Evolutionary conservation across 768 basidiomycete genomes (phyloP).

Genomic region (Suillus lakei): DNA sequence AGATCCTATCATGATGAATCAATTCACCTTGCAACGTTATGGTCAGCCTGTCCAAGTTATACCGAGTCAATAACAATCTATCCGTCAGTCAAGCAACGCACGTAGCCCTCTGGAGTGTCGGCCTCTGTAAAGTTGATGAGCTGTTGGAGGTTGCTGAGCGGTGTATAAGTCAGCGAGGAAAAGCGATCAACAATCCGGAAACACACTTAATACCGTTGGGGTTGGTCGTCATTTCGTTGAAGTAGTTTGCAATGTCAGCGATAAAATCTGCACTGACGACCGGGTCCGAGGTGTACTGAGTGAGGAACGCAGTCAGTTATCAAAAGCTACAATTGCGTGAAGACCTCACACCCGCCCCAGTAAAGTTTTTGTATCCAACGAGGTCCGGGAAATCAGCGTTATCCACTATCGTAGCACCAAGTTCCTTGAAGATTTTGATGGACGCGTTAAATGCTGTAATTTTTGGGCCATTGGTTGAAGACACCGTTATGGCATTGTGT

Average conservation of each 20-base stretch:
- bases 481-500: constrained; percentile 1
- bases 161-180: background rate
- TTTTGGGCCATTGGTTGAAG: constrained; percentile 1
- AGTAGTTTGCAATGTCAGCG: background rate
- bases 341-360: background rate
- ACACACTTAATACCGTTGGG: background rate
- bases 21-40: background rate
- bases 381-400: constrained; percentile 5
- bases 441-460: constrained; percentile 1
- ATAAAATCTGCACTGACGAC: constrained; percentile 5
- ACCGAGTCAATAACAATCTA: background rate
- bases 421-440: background rate
- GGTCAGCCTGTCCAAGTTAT: background rate
- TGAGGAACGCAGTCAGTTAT: background rate
- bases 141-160: background rate
- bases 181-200: too few species aligned
- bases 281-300: background rate
- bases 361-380: constrained; percentile 1
- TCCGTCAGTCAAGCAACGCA: background rate
- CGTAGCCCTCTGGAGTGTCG: background rate
- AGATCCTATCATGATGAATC: too few species aligned
- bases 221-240: constrained; percentile 6
- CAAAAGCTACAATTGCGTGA: background rate
- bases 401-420: constrained; percentile 7
- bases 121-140: constrained; percentile 5